Evolutionary conservation across 148 eudicot genomes (phyloP), one percentile per base, ranked within the genome.

Genomic region (Camellia granthamiana): DNA sequence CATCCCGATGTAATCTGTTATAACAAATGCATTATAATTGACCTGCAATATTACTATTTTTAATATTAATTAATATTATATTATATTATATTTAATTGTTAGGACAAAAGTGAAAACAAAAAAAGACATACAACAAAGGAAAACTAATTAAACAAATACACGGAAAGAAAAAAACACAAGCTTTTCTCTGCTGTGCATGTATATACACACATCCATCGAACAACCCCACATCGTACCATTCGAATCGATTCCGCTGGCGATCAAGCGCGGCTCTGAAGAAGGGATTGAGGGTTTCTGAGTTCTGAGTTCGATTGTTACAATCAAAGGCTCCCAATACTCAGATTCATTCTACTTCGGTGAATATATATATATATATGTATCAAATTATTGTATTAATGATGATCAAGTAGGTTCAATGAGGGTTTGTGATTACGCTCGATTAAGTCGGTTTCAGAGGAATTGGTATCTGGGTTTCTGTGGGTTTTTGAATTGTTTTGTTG

Each of bases 371-470:
- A 30, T 30, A 30, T 30, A 30, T 30, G 38, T 30, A 30, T 30
- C 12, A 47, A 30, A 54, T 42, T 46, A 71, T 55, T 55, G 55
- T 3, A 18, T 43, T 10, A 30, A 30, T 30, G 69, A 74, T 63
- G 79, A 85, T 86, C 85, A 67, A 62, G 58, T 63, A 66, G 60
- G 74, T 67, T 60, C 41, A 74, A 72, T 67, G 47, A 75, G 65
- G 75, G 80, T 61, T 81, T 72, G 18, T 78, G 43, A 23, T 60
- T 59, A 13, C 64, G 62, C 49, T 6, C 10, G 67, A 51, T 83
- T 79, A 49, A 54, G 44, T 43, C 43, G 60, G 77, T 54, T 80
- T 59, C n/a, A n/a, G 75, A 19, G 65, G 19, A 63, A 81, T 51
- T 84, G 6, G 7, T 58, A 65, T 51, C 19, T 62, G 79, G 64